Conservation (phyloP, 495 filamentous ascomycete species). For the Immersiella caudata region DNA sequence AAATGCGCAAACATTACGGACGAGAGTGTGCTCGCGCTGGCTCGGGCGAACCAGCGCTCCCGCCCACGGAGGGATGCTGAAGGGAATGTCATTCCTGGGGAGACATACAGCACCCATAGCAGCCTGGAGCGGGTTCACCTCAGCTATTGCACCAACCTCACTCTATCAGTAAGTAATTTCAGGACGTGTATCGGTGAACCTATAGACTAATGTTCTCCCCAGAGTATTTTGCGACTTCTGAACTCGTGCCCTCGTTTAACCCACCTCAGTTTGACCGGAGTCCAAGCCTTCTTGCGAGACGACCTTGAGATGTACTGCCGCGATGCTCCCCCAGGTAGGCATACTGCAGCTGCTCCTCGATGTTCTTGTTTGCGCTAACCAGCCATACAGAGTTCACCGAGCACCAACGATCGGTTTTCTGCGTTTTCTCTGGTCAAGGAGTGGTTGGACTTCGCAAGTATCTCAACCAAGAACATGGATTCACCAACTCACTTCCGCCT, state of each 20-base stretch:
- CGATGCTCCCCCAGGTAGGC: slow-evolving; percentile 73
- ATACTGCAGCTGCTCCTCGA: no score
- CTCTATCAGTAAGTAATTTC: slow-evolving; percentile 64
- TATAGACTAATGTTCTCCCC: slow-evolving; percentile 18
- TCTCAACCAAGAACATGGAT: slow-evolving; percentile 59
- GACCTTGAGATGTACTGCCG: slow-evolving; percentile 84
- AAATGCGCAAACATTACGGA: slow-evolving; percentile 93
- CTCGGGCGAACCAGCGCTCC: slow-evolving; percentile 57
- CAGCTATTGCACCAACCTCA: slow-evolving; percentile 88
- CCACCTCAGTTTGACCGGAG: slow-evolving; percentile 94
- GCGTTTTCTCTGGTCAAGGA: slow-evolving; percentile 91
- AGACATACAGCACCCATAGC: slow-evolving; percentile 52
- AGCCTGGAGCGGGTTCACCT: slow-evolving; percentile 91
- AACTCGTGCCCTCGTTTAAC: slow-evolving; percentile 91
- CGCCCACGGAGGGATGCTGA: slow-evolving; percentile 55
- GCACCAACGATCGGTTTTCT: slow-evolving; percentile 92
- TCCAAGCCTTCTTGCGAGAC: slow-evolving; percentile 74
- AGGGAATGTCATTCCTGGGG: slow-evolving; percentile 36
- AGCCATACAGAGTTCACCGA: slow-evolving; percentile 85
- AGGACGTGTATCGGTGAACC: slow-evolving; percentile 22
- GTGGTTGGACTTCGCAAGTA: slow-evolving; percentile 76
- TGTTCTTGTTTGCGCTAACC: slow-evolving; percentile 28
- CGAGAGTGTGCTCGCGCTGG: slow-evolving; percentile 79
- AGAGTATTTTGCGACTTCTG: slow-evolving; percentile 90
- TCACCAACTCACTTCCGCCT: slow-evolving; percentile 31